Base-by-base conservation (phyloP, 164 flowering plant genomes). In the Dillenia suffruticosa region DNA sequence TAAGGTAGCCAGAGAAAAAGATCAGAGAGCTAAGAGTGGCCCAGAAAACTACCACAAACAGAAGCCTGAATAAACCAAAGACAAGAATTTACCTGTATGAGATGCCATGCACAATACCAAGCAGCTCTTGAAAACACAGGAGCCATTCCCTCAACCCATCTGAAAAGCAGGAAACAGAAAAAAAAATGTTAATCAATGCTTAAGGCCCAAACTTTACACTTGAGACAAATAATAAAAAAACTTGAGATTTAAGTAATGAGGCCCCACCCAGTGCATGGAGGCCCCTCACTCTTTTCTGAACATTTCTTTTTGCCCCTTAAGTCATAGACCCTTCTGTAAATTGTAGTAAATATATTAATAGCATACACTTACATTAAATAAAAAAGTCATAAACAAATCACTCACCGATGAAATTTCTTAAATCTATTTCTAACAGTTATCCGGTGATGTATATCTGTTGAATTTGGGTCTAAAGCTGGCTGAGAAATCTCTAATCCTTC, bases 101-200 rank as follows among this genome's bases (percentile, higher is more conserved):
- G 89, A 77, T 94, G 87, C 99, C 99, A 94, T 57, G 86, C 72
- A 82, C 99, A 94, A 71, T 59, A 78, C 97, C 99, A 94, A 61
- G 99, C 95, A 66, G 92, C 68, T 72, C 89, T 84, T 65, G 99
- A 91, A 77, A 94, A 94, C 9, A 91, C 99, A 10, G 97, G 99
- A 60, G 99, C 97, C 97, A 94, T 94, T 24, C 95, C 96, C 79
- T 94, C 98, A 54, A 94, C 96, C 81, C 84, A 94, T 63, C 98
- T 94, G 63, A 57, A 77, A 50, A 64, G 40, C 40, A 32, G 40
- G 6, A 32, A 32, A 32, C 40, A 32, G 46, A 44, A 62, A 9
- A 17, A 22, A 19, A 58, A 43, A 15, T 16, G 11, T 32, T 7
- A 46, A 43, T 11, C 46, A 53, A 46, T 49, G 43, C 55, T 50